These are phyloP conservation scores for Nakazawaea pomicola DNA, from an alignment of 805 yeast species.

Conservation along the genomic window DNA sequence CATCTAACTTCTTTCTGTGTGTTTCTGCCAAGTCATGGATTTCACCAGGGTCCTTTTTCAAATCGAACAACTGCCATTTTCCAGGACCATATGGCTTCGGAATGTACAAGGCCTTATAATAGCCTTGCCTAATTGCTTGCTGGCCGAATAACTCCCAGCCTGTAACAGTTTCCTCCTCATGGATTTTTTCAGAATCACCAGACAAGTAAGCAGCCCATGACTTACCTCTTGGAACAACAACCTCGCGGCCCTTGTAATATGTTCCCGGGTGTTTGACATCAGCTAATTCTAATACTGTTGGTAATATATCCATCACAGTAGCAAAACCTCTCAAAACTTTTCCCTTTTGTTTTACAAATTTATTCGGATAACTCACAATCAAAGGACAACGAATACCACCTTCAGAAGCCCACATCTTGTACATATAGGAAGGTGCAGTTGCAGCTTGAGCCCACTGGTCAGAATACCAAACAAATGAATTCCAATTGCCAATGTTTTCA, in stretches of 20 bases:
- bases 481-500: constrained; percentile 42
- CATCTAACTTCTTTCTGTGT: constrained; percentile 32
- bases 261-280: constrained; percentile 38
- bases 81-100: constrained; percentile 46
- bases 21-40: constrained; percentile 35
- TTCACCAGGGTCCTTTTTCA: constrained; percentile 47
- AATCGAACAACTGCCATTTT: constrained; percentile 43
- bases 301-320: constrained; percentile 58
- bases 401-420: constrained; percentile 54
- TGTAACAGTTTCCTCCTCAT: constrained; percentile 37
- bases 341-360: constrained; percentile 22
- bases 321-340: constrained; percentile 34
- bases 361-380: constrained; percentile 39
- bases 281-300: constrained; percentile 49
- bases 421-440: constrained; percentile 50
- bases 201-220: constrained; percentile 37
- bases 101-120: constrained; percentile 41
- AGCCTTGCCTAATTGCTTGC: constrained; percentile 48
- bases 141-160: constrained; percentile 60
- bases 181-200: constrained; percentile 26
- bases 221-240: constrained; percentile 40
- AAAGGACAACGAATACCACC: constrained; percentile 59
- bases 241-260: constrained; percentile 35
- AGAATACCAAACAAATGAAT: constrained; percentile 47
- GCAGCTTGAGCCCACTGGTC: constrained; percentile 63